These are phyloP conservation scores for Tieghemostelium lacteum DNA, from an alignment of 78 protist genomes.

Conservation along the genomic window DNA sequence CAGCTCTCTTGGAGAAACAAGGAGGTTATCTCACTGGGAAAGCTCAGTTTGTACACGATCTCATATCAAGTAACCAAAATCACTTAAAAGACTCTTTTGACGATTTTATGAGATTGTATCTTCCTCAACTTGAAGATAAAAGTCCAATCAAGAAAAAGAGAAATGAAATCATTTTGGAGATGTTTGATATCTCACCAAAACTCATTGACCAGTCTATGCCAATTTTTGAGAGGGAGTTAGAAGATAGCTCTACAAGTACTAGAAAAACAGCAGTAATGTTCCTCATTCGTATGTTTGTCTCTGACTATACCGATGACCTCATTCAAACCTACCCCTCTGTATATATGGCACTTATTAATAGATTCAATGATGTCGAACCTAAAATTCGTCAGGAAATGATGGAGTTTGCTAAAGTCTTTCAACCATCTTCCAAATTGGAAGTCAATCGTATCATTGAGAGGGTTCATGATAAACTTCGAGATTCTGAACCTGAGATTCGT, in stretches of 20 bases:
- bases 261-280: not conserved
- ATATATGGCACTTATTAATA: slow-evolving; percentile 29
- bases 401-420: slow-evolving; percentile 26
- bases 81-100: slow-evolving; percentile 2
- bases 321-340: not conserved
- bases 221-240: not conserved
- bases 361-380: slow-evolving; percentile 29
- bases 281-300: not conserved
- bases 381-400: slow-evolving; percentile 33
- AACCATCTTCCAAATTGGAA: not conserved
- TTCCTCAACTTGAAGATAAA: not conserved
- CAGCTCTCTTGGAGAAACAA: slow-evolving; percentile 15
- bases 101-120: not conserved
- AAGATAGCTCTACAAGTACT: not conserved
- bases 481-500: slow-evolving; percentile 35
- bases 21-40: slow-evolving; percentile 7
- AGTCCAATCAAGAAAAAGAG: not conserved
- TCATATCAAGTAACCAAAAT: not conserved
- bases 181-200: slow-evolving; percentile 10
- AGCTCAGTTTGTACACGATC: not conserved
- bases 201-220: not conserved
- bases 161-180: slow-evolving; percentile 30
- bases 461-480: slow-evolving; percentile 16
- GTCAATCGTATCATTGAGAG: not conserved
- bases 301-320: slow-evolving; percentile 3